These are phyloP conservation scores for Botryotinia convoluta DNA, from an alignment of 2,329 filamentous ascomycete species.

Conservation along the genomic window DNA sequence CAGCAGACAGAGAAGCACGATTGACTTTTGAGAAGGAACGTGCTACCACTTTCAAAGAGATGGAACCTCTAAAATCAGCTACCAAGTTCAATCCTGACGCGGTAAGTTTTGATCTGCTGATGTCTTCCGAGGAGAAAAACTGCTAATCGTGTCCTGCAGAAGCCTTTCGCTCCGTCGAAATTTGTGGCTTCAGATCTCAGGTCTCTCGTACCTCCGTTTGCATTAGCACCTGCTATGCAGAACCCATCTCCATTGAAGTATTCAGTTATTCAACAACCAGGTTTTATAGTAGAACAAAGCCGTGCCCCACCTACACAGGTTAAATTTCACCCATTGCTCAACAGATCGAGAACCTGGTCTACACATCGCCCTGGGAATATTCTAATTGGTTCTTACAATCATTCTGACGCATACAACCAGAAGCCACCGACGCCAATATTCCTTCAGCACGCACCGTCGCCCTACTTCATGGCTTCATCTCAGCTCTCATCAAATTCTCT, in stretches of 20 bases:
- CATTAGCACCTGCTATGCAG: not conserved
- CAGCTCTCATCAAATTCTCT: not conserved
- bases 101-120: not conserved
- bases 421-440: not conserved
- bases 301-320: not conserved
- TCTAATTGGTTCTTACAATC: not conserved
- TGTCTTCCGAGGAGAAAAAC: not conserved
- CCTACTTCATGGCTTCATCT: not conserved
- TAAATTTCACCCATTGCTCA: not conserved
- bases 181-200: not conserved
- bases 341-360: conserved; percentile 8
- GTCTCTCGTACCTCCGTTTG: not conserved
- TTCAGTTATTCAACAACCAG: conserved; percentile 1
- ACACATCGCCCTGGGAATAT: not conserved
- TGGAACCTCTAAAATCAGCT: not conserved
- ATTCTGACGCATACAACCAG: not conserved
- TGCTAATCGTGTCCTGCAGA: not conserved
- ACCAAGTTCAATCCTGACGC: conserved; percentile 15
- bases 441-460: not conserved
- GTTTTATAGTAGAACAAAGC: conserved; percentile 5
- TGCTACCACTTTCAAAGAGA: not conserved
- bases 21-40: not conserved
- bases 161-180: not conserved
- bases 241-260: not conserved
- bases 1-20: not conserved